Evolutionary conservation across 2,329 filamentous ascomycete species (phyloP), one percentile per base, ranked within the genome.

Genomic region (Ascochyta rabiei): DNA sequence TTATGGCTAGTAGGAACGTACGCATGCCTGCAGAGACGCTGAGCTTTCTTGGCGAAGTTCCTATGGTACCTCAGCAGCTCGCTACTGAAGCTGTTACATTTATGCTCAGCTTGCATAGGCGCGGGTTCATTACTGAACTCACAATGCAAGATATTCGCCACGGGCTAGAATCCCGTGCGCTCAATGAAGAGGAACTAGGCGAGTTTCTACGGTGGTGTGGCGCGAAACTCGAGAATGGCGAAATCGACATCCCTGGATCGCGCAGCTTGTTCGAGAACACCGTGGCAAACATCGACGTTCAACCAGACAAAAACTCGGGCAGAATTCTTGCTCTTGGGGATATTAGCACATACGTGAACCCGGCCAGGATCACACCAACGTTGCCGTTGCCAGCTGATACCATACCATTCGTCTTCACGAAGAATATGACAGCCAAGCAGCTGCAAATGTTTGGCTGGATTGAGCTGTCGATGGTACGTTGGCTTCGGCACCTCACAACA

Each of bases 151-250:
- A 99, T 70, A 91, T 99, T 56, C 90, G 88, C 59, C 80, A 86
- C 56, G 93, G 96, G 63, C 80, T 99, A 3, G 90, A 92, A 67
- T 84, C 87, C 7, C 92, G 91, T 67, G 90, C 95, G 1, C 80
- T 99, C 53, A 89, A 84, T 42, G 88, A 90, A 58, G 81, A 84
- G 28, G 93, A 98, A 73, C 82, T 96, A 15, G 80, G 85, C 13
- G 87, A 92, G 63, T 96, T 99, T 66, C 83, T 99, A 52, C 85
- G 84, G 50, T 99, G 95, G 93, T 84, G 89, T 42, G 86, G 87
- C 18, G 86, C 84, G 58, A 92, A 91, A 73, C 85, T 90, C 9
- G 77, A 84, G 16, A 82, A 78, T n/a, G 86, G 86, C 13, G 87
- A 96, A 51, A 82, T 97, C 49, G 90, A 96, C 65, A 76, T 79